These are phyloP conservation scores for Eucalyptus leucophloia DNA, from an alignment of 345 rosid genomes.

Conservation along the genomic window DNA sequence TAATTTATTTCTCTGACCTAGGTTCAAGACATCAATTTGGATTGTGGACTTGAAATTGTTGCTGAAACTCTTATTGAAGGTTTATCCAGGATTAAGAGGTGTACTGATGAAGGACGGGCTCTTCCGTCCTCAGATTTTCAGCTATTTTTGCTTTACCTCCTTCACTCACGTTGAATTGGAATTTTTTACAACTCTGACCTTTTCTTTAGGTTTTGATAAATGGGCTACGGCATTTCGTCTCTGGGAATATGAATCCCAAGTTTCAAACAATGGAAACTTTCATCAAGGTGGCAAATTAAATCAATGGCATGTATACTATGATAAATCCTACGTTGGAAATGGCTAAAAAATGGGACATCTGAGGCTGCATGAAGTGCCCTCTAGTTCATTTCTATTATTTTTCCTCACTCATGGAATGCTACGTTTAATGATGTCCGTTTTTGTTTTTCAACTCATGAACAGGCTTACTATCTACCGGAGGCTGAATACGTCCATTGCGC, in stretches of 20 bases:
- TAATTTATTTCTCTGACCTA: not conserved
- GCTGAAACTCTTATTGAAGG: slow-evolving; percentile 91
- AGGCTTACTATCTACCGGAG: slow-evolving; percentile 93
- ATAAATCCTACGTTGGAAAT: not conserved
- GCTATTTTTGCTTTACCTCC: not conserved
- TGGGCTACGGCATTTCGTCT: slow-evolving; percentile 74
- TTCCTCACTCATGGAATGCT: not conserved
- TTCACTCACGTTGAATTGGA: not conserved
- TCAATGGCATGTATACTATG: not conserved
- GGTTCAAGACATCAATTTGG: slow-evolving; percentile 71
- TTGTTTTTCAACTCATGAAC: not conserved
- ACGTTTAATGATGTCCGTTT: not conserved
- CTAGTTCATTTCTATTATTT: not conserved
- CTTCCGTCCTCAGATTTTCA: slow-evolving; percentile 89
- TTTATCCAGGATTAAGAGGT: slow-evolving; percentile 76
- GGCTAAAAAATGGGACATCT: not conserved
- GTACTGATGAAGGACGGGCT: slow-evolving; percentile 89
- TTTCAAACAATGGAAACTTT: slow-evolving; percentile 68
- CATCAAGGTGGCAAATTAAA: slow-evolving; percentile 41
- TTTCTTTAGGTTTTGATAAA: slow-evolving; percentile 64
- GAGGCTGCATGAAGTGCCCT: not conserved
- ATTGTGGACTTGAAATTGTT: slow-evolving; percentile 76
- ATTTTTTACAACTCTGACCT: not conserved
- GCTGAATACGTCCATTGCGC: slow-evolving; percentile 97
- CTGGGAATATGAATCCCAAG: slow-evolving; percentile 57